Evolutionary conservation across 345 rosid genomes (phyloP).

Genomic region (Gossypium turneri): DNA sequence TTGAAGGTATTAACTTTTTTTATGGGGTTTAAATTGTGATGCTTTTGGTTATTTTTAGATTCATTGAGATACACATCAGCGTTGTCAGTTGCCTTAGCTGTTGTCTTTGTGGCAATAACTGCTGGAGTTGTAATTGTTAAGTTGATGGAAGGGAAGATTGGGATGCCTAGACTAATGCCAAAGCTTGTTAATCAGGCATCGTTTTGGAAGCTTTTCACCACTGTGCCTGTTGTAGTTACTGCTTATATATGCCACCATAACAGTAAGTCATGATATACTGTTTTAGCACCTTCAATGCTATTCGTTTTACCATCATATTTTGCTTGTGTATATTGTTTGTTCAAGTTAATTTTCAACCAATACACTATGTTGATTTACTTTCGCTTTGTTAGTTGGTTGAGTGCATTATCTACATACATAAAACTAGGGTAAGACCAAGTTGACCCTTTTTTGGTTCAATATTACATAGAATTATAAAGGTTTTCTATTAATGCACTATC

Average conservation of each 20-base stretch:
- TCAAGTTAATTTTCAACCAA: slow-evolving; percentile 1
- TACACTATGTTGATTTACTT: background rate
- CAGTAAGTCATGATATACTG: slow-evolving; percentile 29
- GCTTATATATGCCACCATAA: slow-evolving; percentile 72
- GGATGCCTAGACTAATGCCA: slow-evolving; percentile 52
- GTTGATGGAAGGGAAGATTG: slow-evolving; percentile 39
- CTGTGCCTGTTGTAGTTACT: slow-evolving; percentile 56
- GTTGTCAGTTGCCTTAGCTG: slow-evolving; percentile 53
- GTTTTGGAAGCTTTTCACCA: slow-evolving; percentile 66
- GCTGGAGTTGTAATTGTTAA: slow-evolving; percentile 46
- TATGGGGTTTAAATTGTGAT: background rate
- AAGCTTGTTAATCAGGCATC: slow-evolving; percentile 44
- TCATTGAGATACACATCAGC: slow-evolving; percentile 69
- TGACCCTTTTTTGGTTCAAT: background rate
- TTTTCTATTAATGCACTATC: no score
- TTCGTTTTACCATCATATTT: background rate
- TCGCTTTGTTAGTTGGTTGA: background rate
- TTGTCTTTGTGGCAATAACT: slow-evolving; percentile 58
- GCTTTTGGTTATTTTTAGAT: slow-evolving; percentile 31
- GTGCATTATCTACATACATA: background rate
- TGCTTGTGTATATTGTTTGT: background rate
- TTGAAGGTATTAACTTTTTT: no score
- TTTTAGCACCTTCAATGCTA: background rate
- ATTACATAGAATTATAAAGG: background rate
- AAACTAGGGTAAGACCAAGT: background rate